Conservation (phyloP, 129 eudicot species). For the Saussurea involucrata region DNA sequence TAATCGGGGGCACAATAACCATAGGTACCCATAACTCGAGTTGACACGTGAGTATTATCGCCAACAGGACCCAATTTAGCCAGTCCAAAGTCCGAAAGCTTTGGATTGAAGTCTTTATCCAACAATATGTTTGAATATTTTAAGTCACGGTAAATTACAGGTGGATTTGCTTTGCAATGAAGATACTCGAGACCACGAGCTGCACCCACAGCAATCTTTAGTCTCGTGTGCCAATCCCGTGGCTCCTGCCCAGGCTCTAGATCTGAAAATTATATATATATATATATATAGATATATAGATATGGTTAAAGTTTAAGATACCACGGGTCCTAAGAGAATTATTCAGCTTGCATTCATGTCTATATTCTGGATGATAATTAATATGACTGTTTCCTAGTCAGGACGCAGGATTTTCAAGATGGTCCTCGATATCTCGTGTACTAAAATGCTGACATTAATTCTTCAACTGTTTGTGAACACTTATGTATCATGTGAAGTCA, state of each 20-base stretch:
- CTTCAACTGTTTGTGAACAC: neutral
- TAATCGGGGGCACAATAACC: constrained; percentile 96
- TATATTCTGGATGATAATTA: neutral
- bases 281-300: neutral
- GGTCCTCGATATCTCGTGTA: neutral
- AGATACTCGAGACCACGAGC: constrained; percentile 91
- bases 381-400: neutral
- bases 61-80: constrained; percentile 95
- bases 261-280: constrained; percentile 36
- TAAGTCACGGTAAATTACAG: constrained; percentile 88
- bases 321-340: neutral
- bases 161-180: constrained; percentile 81
- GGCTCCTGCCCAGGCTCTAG: constrained; percentile 47
- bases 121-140: constrained; percentile 85
- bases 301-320: neutral
- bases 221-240: constrained; percentile 67
- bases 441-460: neutral
- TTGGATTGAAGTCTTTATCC: constrained; percentile 66
- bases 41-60: constrained; percentile 87
- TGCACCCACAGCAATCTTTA: constrained; percentile 81
- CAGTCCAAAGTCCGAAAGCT: constrained; percentile 89
- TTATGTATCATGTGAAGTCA: constrained; percentile 20
- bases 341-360: neutral
- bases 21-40: constrained; percentile 90
- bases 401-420: neutral